phyloP scores from a whole-genome alignment of 2,329 filamentous ascomycete species.

The Alternaria sp. region DNA sequence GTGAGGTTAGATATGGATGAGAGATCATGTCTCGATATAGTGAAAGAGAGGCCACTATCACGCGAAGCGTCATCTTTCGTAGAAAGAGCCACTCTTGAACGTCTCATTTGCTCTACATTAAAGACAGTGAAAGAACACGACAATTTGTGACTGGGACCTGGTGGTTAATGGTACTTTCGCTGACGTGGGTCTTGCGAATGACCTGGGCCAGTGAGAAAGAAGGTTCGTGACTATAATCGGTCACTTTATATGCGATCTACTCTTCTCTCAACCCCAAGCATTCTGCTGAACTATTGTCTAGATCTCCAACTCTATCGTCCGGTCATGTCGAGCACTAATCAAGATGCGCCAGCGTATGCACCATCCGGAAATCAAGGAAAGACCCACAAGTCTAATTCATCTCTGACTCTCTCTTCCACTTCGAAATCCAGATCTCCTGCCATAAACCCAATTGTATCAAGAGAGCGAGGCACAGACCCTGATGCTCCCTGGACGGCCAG shows the following conservation, averaged over 20 bases:
- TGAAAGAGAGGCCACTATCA: not conserved
- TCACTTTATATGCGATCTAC: not conserved
- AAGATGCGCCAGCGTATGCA: not conserved
- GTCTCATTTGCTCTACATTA: not conserved
- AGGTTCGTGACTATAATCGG: not conserved
- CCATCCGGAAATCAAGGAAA: not conserved
- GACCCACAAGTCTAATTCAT: not conserved
- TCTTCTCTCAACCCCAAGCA: not conserved
- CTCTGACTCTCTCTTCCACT: not conserved
- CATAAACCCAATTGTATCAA: not conserved
- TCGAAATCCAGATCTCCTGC: not conserved
- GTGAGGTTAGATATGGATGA: conserved; percentile 65
- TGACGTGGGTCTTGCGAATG: not conserved
- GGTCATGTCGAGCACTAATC: not conserved
- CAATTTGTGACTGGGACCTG: not conserved
- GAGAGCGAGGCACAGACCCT: not conserved
- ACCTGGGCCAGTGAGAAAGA: not conserved
- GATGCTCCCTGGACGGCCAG: not conserved
- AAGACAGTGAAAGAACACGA: not conserved
- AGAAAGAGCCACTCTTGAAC: not conserved
- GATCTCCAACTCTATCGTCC: not conserved
- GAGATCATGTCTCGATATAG: not conserved
- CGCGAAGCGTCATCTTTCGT: not conserved
- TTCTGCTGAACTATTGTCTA: not conserved
- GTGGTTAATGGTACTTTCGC: not conserved